Evolutionary conservation across 2,329 filamentous ascomycete species (phyloP), one percentile per base, ranked within the genome.

Genomic region (Ophiostoma himal-ulmi): DNA sequence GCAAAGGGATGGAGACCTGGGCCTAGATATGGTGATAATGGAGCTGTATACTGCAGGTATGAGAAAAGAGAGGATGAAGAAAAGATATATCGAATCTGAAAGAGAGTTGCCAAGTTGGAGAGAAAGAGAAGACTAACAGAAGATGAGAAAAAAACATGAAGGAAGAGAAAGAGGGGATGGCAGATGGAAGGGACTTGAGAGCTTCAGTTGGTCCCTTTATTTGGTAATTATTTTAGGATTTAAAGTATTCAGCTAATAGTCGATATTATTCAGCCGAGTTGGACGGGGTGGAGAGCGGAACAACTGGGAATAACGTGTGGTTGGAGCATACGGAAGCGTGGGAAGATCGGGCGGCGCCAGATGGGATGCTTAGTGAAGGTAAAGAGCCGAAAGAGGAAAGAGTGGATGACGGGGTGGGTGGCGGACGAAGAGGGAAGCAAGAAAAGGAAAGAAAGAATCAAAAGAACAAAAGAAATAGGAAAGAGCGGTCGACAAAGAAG

Each of bases 221-320:
- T 20, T 20, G n/a, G 17, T 20, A 7, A n/a, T 48, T 20, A 48
- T 48, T 22, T 41, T 39, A 20, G n/a, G 13, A 60, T 65, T 22
- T 3, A 8, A n/a, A 66, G 6, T 41, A 66, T 13, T 37, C 14
- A 20, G 3, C 17, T 10, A 60, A 60, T 48, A 48, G 44, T 48
- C 14, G 20, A 14, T 57, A 57, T 30, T 57, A 57, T 57, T 57
- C 52, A 57, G 52, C 34, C 10, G 60, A 37, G 30, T 36, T 10
- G 34, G 20, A 64, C 57, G 60, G 20, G 57, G 57, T 62, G 57
- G 57, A 62, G 57, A 62, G 57, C 57, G 57, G 57, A 62, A 62
- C 20, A 54, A 48, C 54, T 30, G 37, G 54, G 54, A 60, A 60
- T 30, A 64, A 65, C 62, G 36, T 65, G 34, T 65, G 62, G 62